Evolutionary conservation across 495 filamentous ascomycete genomes (phyloP), one percentile per base, ranked within the genome.

Genomic region (Hypoxylon perforatum): DNA sequence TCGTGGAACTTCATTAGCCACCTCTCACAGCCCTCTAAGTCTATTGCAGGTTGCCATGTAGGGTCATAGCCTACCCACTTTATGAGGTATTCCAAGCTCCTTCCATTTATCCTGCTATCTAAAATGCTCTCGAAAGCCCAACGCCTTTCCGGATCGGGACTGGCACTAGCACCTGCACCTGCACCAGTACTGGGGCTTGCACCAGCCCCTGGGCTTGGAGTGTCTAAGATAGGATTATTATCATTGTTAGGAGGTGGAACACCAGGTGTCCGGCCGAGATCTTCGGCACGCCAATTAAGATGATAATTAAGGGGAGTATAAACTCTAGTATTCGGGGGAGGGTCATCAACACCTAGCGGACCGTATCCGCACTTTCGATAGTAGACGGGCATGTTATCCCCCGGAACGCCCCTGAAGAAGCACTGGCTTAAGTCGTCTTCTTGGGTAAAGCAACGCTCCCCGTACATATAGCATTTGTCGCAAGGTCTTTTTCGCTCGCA

Each of bases 401-500:
- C 65, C 0, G 65, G 65, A 1, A 39, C 55, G 19, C 64, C 67
- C 21, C 64, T 49, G 7, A 10, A 15, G 6, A 71, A 73, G 0
- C 38, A 52, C 1, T 17, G 3, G 14, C 9, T 42, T 3, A n/a
- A 15, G 35, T 38, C 12, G 3, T 38, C 35, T 38, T 3, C 9
- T 5, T 5, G 35, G 35, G 35, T 38, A 11, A 38, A 38, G 11
- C 63, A 67, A 4, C 0, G 10, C 1, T 53, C 47, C 4, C 22
- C 15, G 2, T 11, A 17, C 0, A 9, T 3, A 10, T 65, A 22
- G 51, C 67, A 73, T 7, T n/a, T 12, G 21, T 67, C 48, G 18
- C 71, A 73, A 2, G 71, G 67, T 11, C 61, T 12, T 17, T 67
- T 69, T 0, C 71, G 28, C 10, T 67, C 64, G 8, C 64, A 67